Evolutionary conservation across 768 basidiomycete species (phyloP).

Genomic region (Lentinula sp.): DNA sequence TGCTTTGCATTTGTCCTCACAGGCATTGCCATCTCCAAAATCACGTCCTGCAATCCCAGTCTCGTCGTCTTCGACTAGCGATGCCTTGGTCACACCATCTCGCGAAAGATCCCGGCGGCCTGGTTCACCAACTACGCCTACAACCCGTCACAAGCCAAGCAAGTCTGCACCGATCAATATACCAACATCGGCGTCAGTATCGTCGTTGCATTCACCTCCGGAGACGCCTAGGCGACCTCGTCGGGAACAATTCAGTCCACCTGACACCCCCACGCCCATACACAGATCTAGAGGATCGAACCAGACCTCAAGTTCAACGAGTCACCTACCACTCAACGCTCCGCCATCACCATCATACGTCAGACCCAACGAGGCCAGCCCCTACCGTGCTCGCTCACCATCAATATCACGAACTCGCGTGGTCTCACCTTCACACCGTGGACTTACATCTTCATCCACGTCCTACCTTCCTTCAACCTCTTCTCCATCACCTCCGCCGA

Average conservation of each 20-base stretch:
- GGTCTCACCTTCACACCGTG: constrained; percentile 35
- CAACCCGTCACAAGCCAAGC: constrained; percentile 25
- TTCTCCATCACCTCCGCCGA: constrained; percentile 21
- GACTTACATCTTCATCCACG: constrained; percentile 41
- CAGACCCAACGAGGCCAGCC: constrained; percentile 30
- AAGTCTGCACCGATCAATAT: constrained; percentile 25
- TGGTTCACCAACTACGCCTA: constrained; percentile 19
- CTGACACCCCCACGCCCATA: constrained; percentile 42
- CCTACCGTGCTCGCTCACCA: constrained; percentile 36
- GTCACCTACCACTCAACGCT: constrained; percentile 32
- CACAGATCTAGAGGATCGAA: constrained; percentile 28
- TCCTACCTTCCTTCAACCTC: constrained; percentile 42
- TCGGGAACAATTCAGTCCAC: constrained; percentile 35
- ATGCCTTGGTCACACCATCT: constrained; percentile 39
- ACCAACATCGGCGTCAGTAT: constrained; percentile 14
- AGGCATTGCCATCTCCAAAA: constrained; percentile 47
- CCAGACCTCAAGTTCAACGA: constrained; percentile 28
- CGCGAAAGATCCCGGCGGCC: constrained; percentile 38
- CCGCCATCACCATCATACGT: constrained; percentile 26
- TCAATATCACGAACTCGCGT: constrained; percentile 28
- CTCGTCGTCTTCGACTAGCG: constrained; percentile 40
- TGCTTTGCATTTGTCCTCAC: constrained; percentile 57
- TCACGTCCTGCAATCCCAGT: constrained; percentile 40
- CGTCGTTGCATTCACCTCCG: constrained; percentile 13
- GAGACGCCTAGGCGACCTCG: constrained; percentile 28